These are phyloP conservation scores for Pleurotus djamor DNA, from an alignment of 768 basidiomycete genomes.

Conservation along the genomic window DNA sequence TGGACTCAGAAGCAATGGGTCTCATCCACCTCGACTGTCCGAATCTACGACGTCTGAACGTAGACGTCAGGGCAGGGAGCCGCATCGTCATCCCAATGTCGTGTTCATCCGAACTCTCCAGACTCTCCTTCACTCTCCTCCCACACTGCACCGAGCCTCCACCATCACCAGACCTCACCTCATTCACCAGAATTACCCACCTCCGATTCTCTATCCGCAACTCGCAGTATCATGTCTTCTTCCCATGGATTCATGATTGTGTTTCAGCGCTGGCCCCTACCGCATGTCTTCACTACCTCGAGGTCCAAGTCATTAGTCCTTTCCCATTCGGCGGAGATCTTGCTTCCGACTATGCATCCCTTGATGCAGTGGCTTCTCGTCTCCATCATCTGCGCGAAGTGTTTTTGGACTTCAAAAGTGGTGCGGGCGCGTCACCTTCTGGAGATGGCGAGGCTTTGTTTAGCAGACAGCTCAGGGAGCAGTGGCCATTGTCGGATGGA, in stretches of 20 bases:
- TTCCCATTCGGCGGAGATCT: neutral
- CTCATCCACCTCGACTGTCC: too few species aligned
- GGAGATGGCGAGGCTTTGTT: too few species aligned
- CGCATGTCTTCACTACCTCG: neutral
- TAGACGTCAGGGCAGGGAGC: neutral
- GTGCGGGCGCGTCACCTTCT: too few species aligned
- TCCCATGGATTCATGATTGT: neutral
- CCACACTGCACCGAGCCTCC: neutral
- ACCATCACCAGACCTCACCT: neutral
- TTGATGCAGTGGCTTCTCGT: neutral
- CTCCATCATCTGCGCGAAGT: neutral
- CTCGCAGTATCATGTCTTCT: neutral
- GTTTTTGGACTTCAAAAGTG: neutral
- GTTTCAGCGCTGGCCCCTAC: neutral
- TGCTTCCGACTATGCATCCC: neutral
- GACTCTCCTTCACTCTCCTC: neutral
- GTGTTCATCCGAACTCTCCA: neutral
- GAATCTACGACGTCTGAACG: neutral
- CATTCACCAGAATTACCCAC: neutral
- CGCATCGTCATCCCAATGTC: neutral
- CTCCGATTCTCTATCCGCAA: neutral
- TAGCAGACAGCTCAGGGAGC: neutral
- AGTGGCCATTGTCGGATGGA: neutral
- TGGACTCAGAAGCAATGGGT: too few species aligned
- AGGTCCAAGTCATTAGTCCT: neutral